Conservation (phyloP, 345 rosid genomes). For the Populus nigra region DNA sequence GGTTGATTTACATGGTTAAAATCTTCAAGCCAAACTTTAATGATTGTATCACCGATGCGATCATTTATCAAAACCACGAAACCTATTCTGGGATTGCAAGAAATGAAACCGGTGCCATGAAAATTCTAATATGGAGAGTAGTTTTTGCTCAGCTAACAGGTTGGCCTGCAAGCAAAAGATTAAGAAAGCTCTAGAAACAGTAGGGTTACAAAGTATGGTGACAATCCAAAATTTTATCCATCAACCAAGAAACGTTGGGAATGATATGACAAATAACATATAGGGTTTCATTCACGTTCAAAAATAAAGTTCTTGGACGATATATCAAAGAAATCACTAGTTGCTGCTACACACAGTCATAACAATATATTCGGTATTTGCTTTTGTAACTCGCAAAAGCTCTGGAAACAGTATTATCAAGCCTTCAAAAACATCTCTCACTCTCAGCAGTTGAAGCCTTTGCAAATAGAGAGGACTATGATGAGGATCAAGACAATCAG, state of each 20-base stretch:
- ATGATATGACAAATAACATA: slow-evolving; percentile 11
- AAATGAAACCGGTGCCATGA: not conserved
- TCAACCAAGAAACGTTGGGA: not conserved
- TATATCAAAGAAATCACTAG: slow-evolving; percentile 20
- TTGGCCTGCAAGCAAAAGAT: not conserved
- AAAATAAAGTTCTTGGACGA: slow-evolving; percentile 10
- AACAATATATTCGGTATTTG: slow-evolving; percentile 18
- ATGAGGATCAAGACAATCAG: slow-evolving; percentile 42
- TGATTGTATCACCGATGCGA: not conserved
- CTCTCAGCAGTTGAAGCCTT: slow-evolving; percentile 42
- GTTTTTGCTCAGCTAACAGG: not conserved
- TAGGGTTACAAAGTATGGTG: not conserved
- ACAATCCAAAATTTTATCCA: not conserved
- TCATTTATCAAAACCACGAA: not conserved
- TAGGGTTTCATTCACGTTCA: slow-evolving; percentile 18
- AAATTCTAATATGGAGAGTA: not conserved
- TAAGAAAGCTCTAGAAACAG: not conserved
- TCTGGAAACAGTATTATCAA: not conserved
- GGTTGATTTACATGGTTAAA: not conserved
- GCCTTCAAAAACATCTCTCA: slow-evolving; percentile 10
- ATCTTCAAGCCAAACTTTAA: not conserved
- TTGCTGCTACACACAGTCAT: slow-evolving; percentile 23
- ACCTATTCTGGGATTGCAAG: not conserved
- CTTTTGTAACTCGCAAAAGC: slow-evolving; percentile 19
- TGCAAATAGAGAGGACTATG: slow-evolving; percentile 45